Percentiles rank a stretch among this genome's conserved stretches.
Evolutionary conservation across 176 grass and related monocot species (phyloP).

Genomic region (Tillandsia leiboldiana): DNA sequence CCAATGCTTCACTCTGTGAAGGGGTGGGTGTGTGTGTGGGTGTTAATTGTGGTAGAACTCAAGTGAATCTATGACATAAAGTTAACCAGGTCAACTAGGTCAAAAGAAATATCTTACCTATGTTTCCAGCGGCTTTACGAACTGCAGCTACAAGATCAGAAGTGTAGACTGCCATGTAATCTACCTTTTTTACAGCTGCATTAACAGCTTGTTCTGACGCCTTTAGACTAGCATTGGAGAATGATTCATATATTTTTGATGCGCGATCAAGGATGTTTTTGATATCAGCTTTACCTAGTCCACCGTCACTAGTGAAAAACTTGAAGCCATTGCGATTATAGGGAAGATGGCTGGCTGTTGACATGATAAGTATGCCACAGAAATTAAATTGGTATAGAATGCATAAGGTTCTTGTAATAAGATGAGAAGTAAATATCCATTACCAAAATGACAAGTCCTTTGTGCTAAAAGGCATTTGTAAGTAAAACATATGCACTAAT

Average conservation of each 20-base stretch:
- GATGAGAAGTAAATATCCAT: background rate
- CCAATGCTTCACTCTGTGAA: background rate
- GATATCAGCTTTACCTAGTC: constrained; percentile 82
- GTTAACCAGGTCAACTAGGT: background rate
- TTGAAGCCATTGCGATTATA: constrained; percentile 98
- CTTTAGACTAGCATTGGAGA: constrained; percentile 29
- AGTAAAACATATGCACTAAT: too few species aligned
- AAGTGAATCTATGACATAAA: too few species aligned
- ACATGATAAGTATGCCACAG: constrained; percentile 11
- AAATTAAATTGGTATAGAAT: background rate
- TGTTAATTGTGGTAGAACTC: too few species aligned
- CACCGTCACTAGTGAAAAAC: constrained; percentile 91
- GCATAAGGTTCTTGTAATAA: background rate
- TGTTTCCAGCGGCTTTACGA: constrained; percentile 70
- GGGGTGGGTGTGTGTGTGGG: too few species aligned
- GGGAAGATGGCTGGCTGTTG: constrained; percentile 86
- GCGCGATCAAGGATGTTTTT: constrained; percentile 70
- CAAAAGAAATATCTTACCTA: constrained; percentile 32
- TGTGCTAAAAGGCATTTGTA: too few species aligned
- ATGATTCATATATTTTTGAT: constrained; percentile 51
- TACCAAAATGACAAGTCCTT: too few species aligned
- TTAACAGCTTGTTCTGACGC: constrained; percentile 26
- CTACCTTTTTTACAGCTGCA: constrained; percentile 49
- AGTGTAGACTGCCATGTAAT: constrained; percentile 93
- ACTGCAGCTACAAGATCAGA: constrained; percentile 74